Conservation (phyloP, 129 eudicot genomes). For the Heracleum sosnowskyi region DNA sequence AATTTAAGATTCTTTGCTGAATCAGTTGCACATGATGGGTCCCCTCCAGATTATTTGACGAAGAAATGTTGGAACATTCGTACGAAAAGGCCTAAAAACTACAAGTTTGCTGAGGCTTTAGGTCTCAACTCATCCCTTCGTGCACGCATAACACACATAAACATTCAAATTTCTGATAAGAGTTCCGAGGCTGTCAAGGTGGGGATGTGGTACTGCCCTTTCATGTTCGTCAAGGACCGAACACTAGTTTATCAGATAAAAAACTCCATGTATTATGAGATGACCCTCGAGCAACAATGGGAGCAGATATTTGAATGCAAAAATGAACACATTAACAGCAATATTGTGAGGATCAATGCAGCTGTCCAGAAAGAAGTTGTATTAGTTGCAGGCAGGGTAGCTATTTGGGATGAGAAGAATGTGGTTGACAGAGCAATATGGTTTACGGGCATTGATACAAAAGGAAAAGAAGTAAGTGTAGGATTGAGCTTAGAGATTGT, state of each 20-base stretch:
- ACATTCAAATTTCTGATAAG: background rate
- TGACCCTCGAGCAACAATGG: slow-evolving; percentile 60
- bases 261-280: slow-evolving; percentile 47
- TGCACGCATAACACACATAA: too few species aligned
- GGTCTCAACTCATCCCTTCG: too few species aligned
- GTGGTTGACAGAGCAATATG: slow-evolving; percentile 24
- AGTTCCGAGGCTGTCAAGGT: slow-evolving; percentile 31
- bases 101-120: too few species aligned
- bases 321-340: too few species aligned
- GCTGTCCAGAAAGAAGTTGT: slow-evolving; percentile 28
- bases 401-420: slow-evolving; percentile 33
- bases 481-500: slow-evolving; percentile 42
- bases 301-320: slow-evolving; percentile 31
- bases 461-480: slow-evolving; percentile 25
- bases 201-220: slow-evolving; percentile 83
- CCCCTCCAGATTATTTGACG: too few species aligned
- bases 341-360: background rate
- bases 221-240: slow-evolving; percentile 60
- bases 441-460: slow-evolving; percentile 16
- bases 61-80: too few species aligned
- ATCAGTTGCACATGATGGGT: too few species aligned
- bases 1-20: too few species aligned
- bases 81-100: too few species aligned
- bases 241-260: slow-evolving; percentile 29
- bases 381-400: slow-evolving; percentile 39